Percentiles rank a stretch among this genome's conserved stretches.
These are phyloP conservation scores for Starmera quercuum DNA, from an alignment of 805 yeast species.

Conservation along the genomic window DNA sequence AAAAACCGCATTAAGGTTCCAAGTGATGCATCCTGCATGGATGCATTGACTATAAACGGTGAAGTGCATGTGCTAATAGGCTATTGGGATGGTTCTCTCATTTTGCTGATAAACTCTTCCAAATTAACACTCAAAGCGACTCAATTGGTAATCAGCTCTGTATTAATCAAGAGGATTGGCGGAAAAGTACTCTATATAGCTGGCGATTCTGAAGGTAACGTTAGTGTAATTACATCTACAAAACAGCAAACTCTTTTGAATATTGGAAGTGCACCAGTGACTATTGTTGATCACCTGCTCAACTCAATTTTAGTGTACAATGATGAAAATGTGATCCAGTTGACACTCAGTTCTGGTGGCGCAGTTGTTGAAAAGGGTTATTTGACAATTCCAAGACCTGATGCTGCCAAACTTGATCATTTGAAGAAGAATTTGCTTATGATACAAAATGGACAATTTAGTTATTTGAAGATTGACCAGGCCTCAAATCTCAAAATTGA, in stretches of 20 bases:
- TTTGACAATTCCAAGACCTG: constrained; percentile 9
- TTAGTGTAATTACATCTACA: background rate
- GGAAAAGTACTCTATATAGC: constrained; percentile 3
- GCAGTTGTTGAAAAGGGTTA: constrained; percentile 11
- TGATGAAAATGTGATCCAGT: constrained; percentile 9
- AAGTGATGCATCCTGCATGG: constrained; percentile 11
- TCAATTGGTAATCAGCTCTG: constrained; percentile 11
- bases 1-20: constrained; percentile 1
- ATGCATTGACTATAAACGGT: constrained; percentile 1
- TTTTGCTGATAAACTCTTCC: constrained; percentile 4
- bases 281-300: constrained; percentile 5
- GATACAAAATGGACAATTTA: constrained; percentile 1
- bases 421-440: background rate
- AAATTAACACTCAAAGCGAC: constrained; percentile 3
- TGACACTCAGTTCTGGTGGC: constrained; percentile 3
- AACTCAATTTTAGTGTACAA: constrained; percentile 10
- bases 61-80: constrained; percentile 10
- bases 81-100: constrained; percentile 16
- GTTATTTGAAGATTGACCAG: background rate
- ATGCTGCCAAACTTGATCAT: background rate
- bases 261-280: constrained; percentile 19
- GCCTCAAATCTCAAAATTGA: constrained; percentile 2
- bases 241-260: constrained; percentile 4
- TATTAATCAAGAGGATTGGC: constrained; percentile 6
- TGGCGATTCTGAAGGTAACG: constrained; percentile 19